A percentile compares a stretch with the other conserved stretches of the same genome.
Evolutionary conservation across 257 asterid genomes (phyloP).

Genomic region (Nicotiana tomentosiformis): DNA sequence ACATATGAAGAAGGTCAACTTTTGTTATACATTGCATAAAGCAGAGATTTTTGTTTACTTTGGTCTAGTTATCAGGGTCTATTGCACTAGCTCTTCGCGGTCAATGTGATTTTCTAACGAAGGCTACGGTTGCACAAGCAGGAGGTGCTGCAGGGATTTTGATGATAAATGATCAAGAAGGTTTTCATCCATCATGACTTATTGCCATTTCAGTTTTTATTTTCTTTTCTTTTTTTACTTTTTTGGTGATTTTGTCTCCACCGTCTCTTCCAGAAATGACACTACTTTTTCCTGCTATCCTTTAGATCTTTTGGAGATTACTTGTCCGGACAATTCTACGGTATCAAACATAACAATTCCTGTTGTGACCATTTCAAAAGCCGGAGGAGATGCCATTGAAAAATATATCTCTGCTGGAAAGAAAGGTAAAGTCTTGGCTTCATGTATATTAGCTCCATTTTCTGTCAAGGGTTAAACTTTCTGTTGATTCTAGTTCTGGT

Average conservation of each 20-base stretch:
- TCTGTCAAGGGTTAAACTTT: slow-evolving; percentile 1
- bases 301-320: slow-evolving; percentile 79
- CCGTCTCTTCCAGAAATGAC: slow-evolving; percentile 13
- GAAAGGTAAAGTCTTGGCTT: slow-evolving; percentile 39
- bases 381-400: slow-evolving; percentile 71
- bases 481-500: background rate
- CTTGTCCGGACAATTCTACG: slow-evolving; percentile 56
- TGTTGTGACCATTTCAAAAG: slow-evolving; percentile 67
- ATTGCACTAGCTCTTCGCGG: slow-evolving; percentile 79
- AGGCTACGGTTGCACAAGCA: slow-evolving; percentile 79
- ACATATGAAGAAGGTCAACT: background rate
- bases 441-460: background rate
- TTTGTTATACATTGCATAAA: background rate
- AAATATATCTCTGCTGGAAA: slow-evolving; percentile 49
- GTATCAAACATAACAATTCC: slow-evolving; percentile 53
- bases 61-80: slow-evolving; percentile 62
- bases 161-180: slow-evolving; percentile 78
- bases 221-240: slow-evolving; percentile 8
- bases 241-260: background rate
- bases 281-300: slow-evolving; percentile 24
- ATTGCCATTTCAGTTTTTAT: background rate
- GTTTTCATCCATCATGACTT: slow-evolving; percentile 24
- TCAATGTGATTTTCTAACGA: slow-evolving; percentile 72
- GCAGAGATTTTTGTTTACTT: slow-evolving; percentile 17
- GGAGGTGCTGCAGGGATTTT: slow-evolving; percentile 81